These are phyloP conservation scores for Microbotryum saponariae DNA, from an alignment of 1,284 basidiomycete species.

Conservation along the genomic window DNA sequence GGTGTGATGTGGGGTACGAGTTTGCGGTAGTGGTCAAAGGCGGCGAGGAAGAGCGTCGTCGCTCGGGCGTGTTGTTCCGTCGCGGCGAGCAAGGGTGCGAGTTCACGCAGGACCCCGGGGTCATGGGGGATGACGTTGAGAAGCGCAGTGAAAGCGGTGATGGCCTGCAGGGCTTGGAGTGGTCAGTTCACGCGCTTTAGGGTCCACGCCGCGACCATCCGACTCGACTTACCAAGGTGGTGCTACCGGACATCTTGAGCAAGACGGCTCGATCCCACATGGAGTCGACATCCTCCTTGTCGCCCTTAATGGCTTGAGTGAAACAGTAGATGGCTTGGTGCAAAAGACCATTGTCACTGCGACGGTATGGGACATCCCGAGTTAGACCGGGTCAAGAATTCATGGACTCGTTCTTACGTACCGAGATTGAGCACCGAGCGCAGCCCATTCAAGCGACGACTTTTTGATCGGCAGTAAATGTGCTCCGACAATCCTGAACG, in stretches of 20 bases:
- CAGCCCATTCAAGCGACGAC: conserved; percentile 76
- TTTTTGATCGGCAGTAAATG: conserved; percentile 60
- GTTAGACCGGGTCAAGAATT: background rate
- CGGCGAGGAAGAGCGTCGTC: conserved; percentile 57
- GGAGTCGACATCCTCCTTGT: conserved; percentile 71
- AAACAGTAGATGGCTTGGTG: conserved; percentile 90
- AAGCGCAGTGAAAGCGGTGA: conserved; percentile 65
- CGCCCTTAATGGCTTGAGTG: conserved; percentile 68
- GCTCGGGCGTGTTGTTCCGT: conserved; percentile 58
- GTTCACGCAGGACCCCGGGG: conserved; percentile 66
- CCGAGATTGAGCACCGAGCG: conserved; percentile 64
- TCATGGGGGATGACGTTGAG: conserved; percentile 73
- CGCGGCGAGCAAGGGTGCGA: conserved; percentile 69
- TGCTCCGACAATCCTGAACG: conserved; percentile 80
- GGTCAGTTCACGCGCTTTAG: too few relatives aligned
- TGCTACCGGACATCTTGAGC: conserved; percentile 65
- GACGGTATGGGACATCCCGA: conserved; percentile 1
- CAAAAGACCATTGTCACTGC: conserved; percentile 59
- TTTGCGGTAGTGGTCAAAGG: conserved; percentile 47
- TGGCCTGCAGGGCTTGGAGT: conserved; percentile 49
- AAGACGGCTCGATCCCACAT: conserved; percentile 85
- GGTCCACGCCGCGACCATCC: background rate
- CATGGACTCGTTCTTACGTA: conserved; percentile 38
- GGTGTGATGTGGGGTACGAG: conserved; percentile 35
- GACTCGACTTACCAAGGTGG: conserved; percentile 51